Conservation (phyloP, 768 basidiomycete species). For the Russula olivacea region DNA sequence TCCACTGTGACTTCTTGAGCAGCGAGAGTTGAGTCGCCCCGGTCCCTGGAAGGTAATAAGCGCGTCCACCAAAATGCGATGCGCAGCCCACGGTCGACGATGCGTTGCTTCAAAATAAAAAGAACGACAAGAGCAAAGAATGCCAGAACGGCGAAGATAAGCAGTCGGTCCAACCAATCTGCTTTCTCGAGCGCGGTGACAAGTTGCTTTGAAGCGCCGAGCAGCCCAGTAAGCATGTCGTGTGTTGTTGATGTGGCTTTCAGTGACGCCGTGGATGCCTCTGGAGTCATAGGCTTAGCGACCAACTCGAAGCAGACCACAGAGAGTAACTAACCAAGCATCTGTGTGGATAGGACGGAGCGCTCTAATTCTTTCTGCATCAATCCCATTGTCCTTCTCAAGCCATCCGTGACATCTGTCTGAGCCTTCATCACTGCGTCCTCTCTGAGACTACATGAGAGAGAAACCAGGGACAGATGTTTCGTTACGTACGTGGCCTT, state of each 20-base stretch:
- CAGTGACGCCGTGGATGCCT: slow-evolving; percentile 73
- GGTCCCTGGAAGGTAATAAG: slow-evolving; percentile 45
- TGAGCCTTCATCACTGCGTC: slow-evolving; percentile 87
- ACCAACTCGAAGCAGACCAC: not conserved
- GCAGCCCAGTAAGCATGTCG: slow-evolving; percentile 61
- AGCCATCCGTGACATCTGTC: slow-evolving; percentile 79
- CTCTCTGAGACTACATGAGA: slow-evolving; percentile 42
- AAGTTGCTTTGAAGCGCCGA: slow-evolving; percentile 76
- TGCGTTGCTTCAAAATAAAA: slow-evolving; percentile 83
- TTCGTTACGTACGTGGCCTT: slow-evolving; percentile 51
- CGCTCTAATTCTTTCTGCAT: slow-evolving; percentile 93
- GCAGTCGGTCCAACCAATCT: slow-evolving; percentile 86
- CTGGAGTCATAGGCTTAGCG: slow-evolving; percentile 36
- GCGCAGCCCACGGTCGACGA: slow-evolving; percentile 72
- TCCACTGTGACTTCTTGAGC: not conserved
- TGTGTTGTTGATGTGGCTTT: slow-evolving; percentile 70
- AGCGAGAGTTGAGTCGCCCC: not conserved
- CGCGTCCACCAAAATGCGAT: slow-evolving; percentile 87
- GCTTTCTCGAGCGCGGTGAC: slow-evolving; percentile 84
- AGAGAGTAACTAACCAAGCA: slow-evolving; percentile 54
- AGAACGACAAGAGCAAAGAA: slow-evolving; percentile 83
- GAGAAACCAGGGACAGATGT: slow-evolving; percentile 1
- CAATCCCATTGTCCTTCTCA: slow-evolving; percentile 74
- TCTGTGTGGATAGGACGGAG: slow-evolving; percentile 78
- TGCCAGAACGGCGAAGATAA: slow-evolving; percentile 71